Evolutionary conservation across 2,329 filamentous ascomycete genomes (phyloP), one percentile per base, ranked within the genome.

Genomic region (Cladophialophora carrionii): DNA sequence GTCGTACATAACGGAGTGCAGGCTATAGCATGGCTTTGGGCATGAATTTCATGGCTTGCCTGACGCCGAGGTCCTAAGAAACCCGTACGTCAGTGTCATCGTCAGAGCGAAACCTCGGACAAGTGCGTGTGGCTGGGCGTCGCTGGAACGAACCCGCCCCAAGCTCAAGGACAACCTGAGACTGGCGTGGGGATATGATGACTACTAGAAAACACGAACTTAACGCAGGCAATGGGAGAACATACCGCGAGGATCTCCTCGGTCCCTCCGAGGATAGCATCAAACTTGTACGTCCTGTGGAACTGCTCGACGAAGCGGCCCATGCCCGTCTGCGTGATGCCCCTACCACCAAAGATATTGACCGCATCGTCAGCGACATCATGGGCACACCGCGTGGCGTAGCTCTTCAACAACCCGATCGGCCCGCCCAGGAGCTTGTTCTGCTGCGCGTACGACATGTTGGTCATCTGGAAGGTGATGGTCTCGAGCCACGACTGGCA

Each of bases 31-130:
- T 92, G 29, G 90, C 86, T 80, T 94, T 94, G 32, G 92, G 92
- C 82, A 96, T 93, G 70, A 86, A 84, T 77, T 88, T 90, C 82
- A 95, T 87, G 24, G 91, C 92, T 75, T 91, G 89, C 14, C 89
- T 78, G 2, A 91, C 83, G 1, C 86, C 86, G 43, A 91, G 77
- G 76, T 91, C 89, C 48, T 51, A 51, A 24, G 20, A 14, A 22
- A 26, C 20, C 20, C 20, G 26, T 9, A 26, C 17, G 37, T 43
- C n/a, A 43, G 37, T 43, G n/a, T 43, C 37, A n/a, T n/a, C 17
- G 6, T 43, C 37, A 6, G n/a, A 43, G 37, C 17, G 37, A 43
- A n/a, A 20, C 37, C 6, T n/a, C 5, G 8, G 37, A n/a, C 37
- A 43, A n/a, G 17, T 4, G 2, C 4, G 17, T 41, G 37, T 41